A percentile compares a stretch with the other conserved stretches of the same genome.
Conservation (phyloP, 2,329 filamentous ascomycete genomes). For the Epichloe coenophiala region DNA sequence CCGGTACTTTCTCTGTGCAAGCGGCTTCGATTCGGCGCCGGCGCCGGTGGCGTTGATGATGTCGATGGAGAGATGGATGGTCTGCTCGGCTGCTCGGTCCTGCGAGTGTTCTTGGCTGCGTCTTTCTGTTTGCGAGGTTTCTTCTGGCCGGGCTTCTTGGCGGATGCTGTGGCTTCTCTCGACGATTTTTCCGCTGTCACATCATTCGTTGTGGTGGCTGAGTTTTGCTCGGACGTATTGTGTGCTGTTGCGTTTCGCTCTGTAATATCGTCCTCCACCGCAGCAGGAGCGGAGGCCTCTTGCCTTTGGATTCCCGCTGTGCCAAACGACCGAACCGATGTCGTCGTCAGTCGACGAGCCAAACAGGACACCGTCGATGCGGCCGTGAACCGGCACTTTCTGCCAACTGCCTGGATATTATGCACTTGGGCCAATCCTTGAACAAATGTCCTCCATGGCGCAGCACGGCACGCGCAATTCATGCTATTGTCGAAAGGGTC, state of each 20-base stretch:
- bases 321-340: neutral
- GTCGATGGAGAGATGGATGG: neutral
- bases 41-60: neutral
- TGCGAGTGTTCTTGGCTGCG: neutral
- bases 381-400: neutral
- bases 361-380: neutral
- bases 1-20: neutral
- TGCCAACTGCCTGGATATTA: constrained; percentile 12
- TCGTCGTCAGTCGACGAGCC: neutral
- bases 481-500: constrained; percentile 16
- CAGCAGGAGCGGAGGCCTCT: neutral
- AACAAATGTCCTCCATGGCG: constrained; percentile 33
- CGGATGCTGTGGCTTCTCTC: neutral
- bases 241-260: neutral
- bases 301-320: neutral
- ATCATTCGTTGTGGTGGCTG: neutral
- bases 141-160: neutral
- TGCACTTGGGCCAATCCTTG: constrained; percentile 30
- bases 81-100: neutral
- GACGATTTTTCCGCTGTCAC: no score
- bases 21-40: neutral
- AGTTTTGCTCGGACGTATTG: neutral
- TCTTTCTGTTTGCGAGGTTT: neutral
- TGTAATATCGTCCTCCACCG: neutral
- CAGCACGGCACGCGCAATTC: constrained; percentile 33